These are phyloP conservation scores for Solanum sparsipilum DNA, from an alignment of 257 asterid species.

Conservation along the genomic window DNA sequence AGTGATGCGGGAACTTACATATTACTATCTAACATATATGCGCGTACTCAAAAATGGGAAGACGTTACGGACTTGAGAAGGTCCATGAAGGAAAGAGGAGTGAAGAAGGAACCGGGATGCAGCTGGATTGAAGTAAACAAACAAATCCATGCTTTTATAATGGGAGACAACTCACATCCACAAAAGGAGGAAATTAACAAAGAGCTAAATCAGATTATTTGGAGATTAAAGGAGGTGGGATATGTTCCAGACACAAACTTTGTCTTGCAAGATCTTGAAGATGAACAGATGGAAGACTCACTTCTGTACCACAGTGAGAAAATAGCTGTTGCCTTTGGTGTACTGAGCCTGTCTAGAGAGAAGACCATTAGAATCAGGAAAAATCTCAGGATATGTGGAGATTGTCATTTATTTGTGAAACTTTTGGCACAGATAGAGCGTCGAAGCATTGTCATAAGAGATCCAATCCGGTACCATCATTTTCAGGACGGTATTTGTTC, in stretches of 20 bases:
- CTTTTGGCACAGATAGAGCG: slow-evolving; percentile 54
- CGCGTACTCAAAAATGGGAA: slow-evolving; percentile 66
- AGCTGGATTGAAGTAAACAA: slow-evolving; percentile 85
- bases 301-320: slow-evolving; percentile 84
- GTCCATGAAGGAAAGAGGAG: slow-evolving; percentile 49
- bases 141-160: slow-evolving; percentile 59
- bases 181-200: slow-evolving; percentile 28
- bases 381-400: slow-evolving; percentile 86
- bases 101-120: slow-evolving; percentile 94
- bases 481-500: slow-evolving; percentile 71
- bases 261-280: slow-evolving; percentile 85
- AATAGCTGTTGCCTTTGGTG: slow-evolving; percentile 64
- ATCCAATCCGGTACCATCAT: slow-evolving; percentile 90
- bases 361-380: slow-evolving; percentile 70
- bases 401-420: slow-evolving; percentile 76
- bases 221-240: slow-evolving; percentile 56
- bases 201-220: slow-evolving; percentile 41
- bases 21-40: slow-evolving; percentile 70
- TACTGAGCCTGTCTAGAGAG: slow-evolving; percentile 49
- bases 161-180: slow-evolving; percentile 74
- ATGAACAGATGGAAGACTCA: slow-evolving; percentile 77
- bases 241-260: slow-evolving; percentile 76
- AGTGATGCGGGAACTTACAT: slow-evolving; percentile 66
- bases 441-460: slow-evolving; percentile 65
- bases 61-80: slow-evolving; percentile 50